These are phyloP conservation scores for Cladophialophora psammophila DNA, from an alignment of 2,329 filamentous ascomycete genomes.

Conservation along the genomic window DNA sequence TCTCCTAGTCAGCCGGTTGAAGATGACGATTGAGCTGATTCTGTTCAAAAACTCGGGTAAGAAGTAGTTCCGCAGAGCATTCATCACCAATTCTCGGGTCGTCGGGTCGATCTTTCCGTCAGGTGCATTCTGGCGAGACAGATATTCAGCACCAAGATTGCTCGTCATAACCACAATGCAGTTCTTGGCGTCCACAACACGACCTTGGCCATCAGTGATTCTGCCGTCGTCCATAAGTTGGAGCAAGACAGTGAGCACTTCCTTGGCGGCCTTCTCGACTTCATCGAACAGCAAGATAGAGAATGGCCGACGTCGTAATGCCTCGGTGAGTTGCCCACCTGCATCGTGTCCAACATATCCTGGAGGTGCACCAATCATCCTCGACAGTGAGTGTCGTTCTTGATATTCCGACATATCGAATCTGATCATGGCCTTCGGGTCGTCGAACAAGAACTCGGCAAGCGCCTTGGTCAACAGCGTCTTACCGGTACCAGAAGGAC, in stretches of 20 bases:
- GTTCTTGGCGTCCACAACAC: conserved; percentile 93
- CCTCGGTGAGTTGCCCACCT: conserved; percentile 94
- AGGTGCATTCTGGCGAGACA: conserved; percentile 77
- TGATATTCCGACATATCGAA: conserved; percentile 99
- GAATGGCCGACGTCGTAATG: conserved; percentile 91
- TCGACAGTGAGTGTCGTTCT: conserved; percentile 90
- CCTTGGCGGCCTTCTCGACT: conserved; percentile 98
- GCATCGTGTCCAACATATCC: conserved; percentile 97
- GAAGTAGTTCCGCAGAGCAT: conserved; percentile 91
- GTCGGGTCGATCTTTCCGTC: conserved; percentile 86
- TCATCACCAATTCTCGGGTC: conserved; percentile 89
- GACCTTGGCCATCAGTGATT: conserved; percentile 96
- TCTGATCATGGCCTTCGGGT: conserved; percentile 95
- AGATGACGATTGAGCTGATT: conserved; percentile 95
- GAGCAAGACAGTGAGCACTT: conserved; percentile 94
- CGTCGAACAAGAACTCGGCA: conserved; percentile 97
- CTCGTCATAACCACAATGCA: conserved; percentile 99
- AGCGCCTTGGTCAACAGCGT: conserved; percentile 95
- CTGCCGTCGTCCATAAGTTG: conserved; percentile 99
- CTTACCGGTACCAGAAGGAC: conserved; percentile 97
- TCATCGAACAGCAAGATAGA: conserved; percentile 98
- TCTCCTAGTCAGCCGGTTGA: conserved; percentile 88
- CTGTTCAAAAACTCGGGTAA: conserved; percentile 98
- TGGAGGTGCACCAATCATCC: conserved; percentile 97
- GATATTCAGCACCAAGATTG: conserved; percentile 92